These are phyloP conservation scores for Penicillium maclennaniae DNA, from an alignment of 495 filamentous ascomycete genomes.

Conservation along the genomic window DNA sequence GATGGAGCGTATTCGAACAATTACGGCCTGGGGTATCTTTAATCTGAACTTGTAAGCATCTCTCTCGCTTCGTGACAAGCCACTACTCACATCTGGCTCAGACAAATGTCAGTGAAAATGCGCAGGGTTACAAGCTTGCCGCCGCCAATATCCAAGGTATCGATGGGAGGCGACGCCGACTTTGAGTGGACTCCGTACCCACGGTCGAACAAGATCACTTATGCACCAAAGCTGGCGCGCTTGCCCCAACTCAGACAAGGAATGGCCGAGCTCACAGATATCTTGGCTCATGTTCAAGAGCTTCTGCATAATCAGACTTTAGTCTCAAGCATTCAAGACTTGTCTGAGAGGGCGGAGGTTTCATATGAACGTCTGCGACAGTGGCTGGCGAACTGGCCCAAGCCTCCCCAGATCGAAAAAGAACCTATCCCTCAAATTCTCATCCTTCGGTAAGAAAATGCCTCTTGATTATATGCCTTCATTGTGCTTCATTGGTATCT, in stretches of 20 bases:
- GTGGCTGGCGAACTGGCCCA: constrained; percentile 27
- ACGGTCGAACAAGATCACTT: constrained; percentile 31
- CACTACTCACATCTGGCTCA: constrained; percentile 14
- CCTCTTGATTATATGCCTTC: background rate
- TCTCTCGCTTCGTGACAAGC: background rate
- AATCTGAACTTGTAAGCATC: constrained; percentile 29
- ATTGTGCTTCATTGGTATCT: background rate
- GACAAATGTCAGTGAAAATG: constrained; percentile 33
- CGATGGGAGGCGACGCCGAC: constrained; percentile 15
- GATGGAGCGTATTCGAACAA: constrained; percentile 21
- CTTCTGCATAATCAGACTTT: constrained; percentile 27
- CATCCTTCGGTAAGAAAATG: constrained; percentile 33
- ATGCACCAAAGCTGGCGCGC: constrained; percentile 26
- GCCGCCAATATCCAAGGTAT: constrained; percentile 19
- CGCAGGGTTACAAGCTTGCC: constrained; percentile 20
- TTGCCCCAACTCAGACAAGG: constrained; percentile 28
- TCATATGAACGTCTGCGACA: constrained; percentile 25
- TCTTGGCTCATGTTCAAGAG: constrained; percentile 24
- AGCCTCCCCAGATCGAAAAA: constrained; percentile 17
- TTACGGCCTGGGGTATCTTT: constrained; percentile 37
- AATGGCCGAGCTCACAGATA: constrained; percentile 23
- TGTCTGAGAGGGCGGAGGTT: constrained; percentile 18
- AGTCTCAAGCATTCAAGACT: constrained; percentile 9
- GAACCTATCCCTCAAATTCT: constrained; percentile 34
- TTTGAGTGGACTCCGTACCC: constrained; percentile 40